Evolutionary conservation across 2,329 filamentous ascomycete species (phyloP), one percentile per base, ranked within the genome.

Genomic region (Hypoxylon sp.): DNA sequence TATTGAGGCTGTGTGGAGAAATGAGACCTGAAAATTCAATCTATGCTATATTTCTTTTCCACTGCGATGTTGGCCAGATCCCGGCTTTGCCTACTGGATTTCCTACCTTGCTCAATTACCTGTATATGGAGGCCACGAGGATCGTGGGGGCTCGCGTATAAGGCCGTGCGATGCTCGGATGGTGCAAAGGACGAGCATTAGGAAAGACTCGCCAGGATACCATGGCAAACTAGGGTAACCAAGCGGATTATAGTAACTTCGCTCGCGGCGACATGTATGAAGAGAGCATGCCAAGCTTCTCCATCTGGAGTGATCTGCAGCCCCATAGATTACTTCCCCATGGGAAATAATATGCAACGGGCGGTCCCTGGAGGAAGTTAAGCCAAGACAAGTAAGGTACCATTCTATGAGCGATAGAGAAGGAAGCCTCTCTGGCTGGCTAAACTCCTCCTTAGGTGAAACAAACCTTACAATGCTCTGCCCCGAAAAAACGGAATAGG

Each of bases 401-500:
- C 50, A 46, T 61, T 40, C 51, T 51, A 11, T 40, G 63, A 56
- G 57, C 42, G 20, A 67, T 50, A 64, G 59, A 45, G 58, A 58
- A 38, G 32, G 24, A 56, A 60, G 38, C 45, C 33, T 45, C 56
- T 65, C 55, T 66, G 67, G 68, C 61, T 70, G 69, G 68, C 64
- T 75, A 72, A 72, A 74, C 56, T 68, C 46, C 65, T 68, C 68
- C 66, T 73, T 74, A 72, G 68, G 62, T 71, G 71, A 73, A 73
- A 74, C 72, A 72, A 54, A 67, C 32, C 46, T 26, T 69, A 63
- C 68, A 55, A 65, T 64, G 64, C 52, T 52, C 63, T 64, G 62
- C 67, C 67, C 56, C 65, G 64, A 57, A 58, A n/a, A 69, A 61
- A 71, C 64, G 70, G 50, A 63, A 57, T 67, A 54, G 60, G 33